Evolutionary conservation across 441 rosid genomes (phyloP).

Genomic region (Mallotus japonicus): DNA sequence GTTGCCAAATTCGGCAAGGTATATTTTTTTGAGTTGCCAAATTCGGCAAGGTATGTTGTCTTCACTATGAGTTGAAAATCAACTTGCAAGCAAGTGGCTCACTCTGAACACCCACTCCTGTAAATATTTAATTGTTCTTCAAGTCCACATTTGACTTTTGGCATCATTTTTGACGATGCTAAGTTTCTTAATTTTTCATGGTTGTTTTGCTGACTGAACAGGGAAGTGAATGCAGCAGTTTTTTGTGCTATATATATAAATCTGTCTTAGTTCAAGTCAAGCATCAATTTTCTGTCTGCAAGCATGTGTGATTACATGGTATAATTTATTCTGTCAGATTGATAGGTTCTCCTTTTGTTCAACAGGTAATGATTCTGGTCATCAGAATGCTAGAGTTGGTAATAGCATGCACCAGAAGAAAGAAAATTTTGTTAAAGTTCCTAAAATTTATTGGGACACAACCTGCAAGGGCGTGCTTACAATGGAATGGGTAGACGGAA

Average conservation of each 20-base stretch:
- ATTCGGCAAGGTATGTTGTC: not conserved
- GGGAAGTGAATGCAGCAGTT: no score
- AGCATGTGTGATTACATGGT: not conserved
- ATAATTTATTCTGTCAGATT: not conserved
- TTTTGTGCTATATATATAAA: not conserved
- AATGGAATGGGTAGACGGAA: conserved; percentile 98
- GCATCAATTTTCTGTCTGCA: conserved; percentile 3
- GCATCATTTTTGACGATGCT: conserved; percentile 9
- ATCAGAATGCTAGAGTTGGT: conserved; percentile 33
- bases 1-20: not conserved
- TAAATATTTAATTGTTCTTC: not conserved
- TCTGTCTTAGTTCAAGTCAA: not conserved
- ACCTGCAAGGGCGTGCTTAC: conserved; percentile 89
- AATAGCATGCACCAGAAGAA: conserved; percentile 36
- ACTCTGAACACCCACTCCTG: not conserved
- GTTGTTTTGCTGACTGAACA: no score
- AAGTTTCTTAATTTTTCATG: not conserved
- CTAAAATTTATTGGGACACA: conserved; percentile 85
- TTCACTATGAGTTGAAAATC: not conserved
- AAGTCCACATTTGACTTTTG: not conserved
- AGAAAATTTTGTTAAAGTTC: conserved; percentile 66
- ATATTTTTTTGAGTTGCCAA: not conserved
- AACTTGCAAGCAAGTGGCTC: not conserved
- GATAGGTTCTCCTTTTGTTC: conserved; percentile 14
- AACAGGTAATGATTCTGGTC: conserved; percentile 44